Conservation (phyloP, 208 protist species). For the Acanthamoeba castellanii region DNA sequence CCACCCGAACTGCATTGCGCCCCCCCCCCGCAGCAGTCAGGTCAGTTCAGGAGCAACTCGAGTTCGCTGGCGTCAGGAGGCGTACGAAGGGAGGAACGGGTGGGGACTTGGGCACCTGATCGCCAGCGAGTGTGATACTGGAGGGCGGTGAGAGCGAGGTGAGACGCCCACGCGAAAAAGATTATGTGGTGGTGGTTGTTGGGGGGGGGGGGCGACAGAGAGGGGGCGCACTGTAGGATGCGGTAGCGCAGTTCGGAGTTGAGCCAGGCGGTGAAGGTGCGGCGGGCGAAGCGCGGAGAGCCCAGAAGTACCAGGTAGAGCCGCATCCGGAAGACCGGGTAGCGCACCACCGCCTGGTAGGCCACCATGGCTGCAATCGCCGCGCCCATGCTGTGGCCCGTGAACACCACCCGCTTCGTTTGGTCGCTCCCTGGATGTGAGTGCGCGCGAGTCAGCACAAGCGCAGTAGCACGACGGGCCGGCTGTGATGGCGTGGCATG, state of each 20-base stretch:
- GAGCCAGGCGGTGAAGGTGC: constrained; percentile 5
- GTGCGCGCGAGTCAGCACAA: neutral
- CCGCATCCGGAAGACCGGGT: constrained; percentile 26
- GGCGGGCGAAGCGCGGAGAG: constrained; percentile 42
- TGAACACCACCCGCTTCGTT: constrained; percentile 54
- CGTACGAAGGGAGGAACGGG: constrained; percentile 55
- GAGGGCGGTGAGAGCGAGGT: neutral
- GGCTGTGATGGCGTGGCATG: neutral
- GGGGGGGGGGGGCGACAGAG: neutral
- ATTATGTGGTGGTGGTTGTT: neutral
- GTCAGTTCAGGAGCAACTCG: neutral
- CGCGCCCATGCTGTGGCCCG: constrained; percentile 66
- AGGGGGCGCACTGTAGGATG: constrained; percentile 15
- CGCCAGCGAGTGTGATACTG: constrained; percentile 51
- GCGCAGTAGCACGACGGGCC: too few relatives aligned
- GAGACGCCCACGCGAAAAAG: neutral
- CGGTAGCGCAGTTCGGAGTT: constrained; percentile 47
- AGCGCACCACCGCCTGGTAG: constrained; percentile 33
- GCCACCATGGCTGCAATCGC: constrained; percentile 47
- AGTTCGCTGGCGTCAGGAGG: neutral
- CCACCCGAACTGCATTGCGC: constrained; percentile 28
- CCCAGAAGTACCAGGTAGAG: constrained; percentile 54
- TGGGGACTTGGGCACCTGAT: constrained; percentile 60
- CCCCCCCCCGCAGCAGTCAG: neutral
- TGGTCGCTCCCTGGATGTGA: neutral